Percentiles rank a stretch among this genome's conserved stretches.
phyloP scores from a whole-genome alignment of 331 rosid species.

The Malus hybrid region DNA sequence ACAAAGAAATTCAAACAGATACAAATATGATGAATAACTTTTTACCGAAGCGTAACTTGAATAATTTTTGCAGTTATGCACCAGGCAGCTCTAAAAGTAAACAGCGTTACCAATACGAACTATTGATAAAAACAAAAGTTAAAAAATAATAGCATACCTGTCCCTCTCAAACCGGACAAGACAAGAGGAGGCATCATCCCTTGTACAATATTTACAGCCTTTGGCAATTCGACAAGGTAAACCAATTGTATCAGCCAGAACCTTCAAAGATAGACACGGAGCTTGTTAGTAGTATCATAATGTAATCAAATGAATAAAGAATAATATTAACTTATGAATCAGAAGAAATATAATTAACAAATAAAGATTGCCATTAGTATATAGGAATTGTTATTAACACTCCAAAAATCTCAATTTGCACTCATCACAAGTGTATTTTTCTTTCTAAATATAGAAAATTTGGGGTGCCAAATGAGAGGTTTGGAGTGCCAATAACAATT shows the following conservation, averaged over 20 bases:
- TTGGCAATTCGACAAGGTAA: constrained; percentile 95
- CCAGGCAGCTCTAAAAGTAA: constrained; percentile 11
- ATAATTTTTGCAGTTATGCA: background rate
- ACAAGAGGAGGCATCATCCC: constrained; percentile 90
- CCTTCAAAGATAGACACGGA: constrained; percentile 45
- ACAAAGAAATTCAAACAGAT: background rate
- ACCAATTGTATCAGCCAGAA: constrained; percentile 76
- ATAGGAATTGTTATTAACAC: no score
- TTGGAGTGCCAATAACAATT: no score
- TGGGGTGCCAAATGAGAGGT: no score
- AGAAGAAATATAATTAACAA: background rate
- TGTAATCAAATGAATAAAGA: background rate
- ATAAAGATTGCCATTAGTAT: background rate
- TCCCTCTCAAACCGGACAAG: constrained; percentile 81
- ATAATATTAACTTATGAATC: background rate
- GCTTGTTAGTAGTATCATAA: background rate
- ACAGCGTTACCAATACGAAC: constrained; percentile 9
- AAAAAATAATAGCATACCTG: constrained; percentile 46
- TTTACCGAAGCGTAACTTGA: background rate
- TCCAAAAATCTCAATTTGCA: no score
- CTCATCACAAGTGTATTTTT: no score
- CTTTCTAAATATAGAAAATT: no score
- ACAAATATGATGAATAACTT: background rate
- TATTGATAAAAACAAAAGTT: background rate
- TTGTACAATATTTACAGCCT: constrained; percentile 88